Conservation (phyloP, 805 yeast species). For the Starmerella bacillaris region DNA sequence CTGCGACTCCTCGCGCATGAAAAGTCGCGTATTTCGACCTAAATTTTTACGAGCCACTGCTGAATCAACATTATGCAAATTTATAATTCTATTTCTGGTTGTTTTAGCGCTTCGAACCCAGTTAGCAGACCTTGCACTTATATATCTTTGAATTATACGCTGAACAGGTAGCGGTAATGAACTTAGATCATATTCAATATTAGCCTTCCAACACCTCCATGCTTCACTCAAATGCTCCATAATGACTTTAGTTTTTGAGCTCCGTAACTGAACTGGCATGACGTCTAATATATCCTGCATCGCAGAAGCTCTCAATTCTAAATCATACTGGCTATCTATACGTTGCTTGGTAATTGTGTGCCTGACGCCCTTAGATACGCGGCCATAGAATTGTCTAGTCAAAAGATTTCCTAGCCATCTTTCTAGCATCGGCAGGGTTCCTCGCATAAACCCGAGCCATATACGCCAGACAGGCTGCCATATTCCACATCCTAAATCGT, state of each 20-base stretch:
- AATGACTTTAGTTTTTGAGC: constrained; percentile 68
- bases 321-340: constrained; percentile 82
- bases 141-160: constrained; percentile 68
- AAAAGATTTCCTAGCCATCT: constrained; percentile 87
- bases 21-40: constrained; percentile 76
- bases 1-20: constrained; percentile 86
- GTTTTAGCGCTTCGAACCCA: constrained; percentile 90
- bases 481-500: constrained; percentile 80
- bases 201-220: constrained; percentile 99
- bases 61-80: constrained; percentile 87
- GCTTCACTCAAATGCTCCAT: constrained; percentile 92
- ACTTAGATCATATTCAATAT: constrained; percentile 93
- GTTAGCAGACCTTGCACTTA: constrained; percentile 89
- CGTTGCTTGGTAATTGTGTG: constrained; percentile 92
- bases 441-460: constrained; percentile 84
- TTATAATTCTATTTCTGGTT: constrained; percentile 70
- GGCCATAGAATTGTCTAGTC: constrained; percentile 89
- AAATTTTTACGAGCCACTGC: constrained; percentile 84
- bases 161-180: constrained; percentile 87
- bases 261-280: constrained; percentile 90
- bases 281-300: constrained; percentile 90
- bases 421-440: constrained; percentile 77
- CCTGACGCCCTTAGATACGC: constrained; percentile 77
- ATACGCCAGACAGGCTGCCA: constrained; percentile 99
- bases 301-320: constrained; percentile 83